A percentile compares a stretch with the other conserved stretches of the same genome.
Conservation (phyloP, 2,329 filamentous ascomycete genomes). For the Fusarium sterilihyphosum region DNA sequence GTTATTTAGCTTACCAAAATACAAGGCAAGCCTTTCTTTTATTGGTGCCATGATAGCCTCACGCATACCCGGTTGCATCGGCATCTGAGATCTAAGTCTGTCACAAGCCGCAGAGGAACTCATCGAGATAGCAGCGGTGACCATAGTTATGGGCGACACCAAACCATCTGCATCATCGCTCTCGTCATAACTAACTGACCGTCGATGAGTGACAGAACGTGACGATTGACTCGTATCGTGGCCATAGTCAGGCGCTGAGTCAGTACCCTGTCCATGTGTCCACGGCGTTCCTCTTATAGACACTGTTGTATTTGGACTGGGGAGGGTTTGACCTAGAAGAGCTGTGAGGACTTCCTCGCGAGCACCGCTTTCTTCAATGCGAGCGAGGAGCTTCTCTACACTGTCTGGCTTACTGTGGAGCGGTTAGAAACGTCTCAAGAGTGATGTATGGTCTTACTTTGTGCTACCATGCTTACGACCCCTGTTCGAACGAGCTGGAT, state of each 20-base stretch:
- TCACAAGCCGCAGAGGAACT: conserved; percentile 10
- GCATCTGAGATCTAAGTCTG: conserved; percentile 9
- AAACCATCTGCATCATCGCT: not conserved
- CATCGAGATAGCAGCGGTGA: not conserved
- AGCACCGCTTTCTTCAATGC: conserved; percentile 18
- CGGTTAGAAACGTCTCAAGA: not conserved
- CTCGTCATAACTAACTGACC: not conserved
- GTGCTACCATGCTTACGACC: conserved; percentile 20
- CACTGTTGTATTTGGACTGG: conserved; percentile 10
- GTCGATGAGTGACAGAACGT: not conserved
- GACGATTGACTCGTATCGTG: not conserved
- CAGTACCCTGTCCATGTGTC: not conserved
- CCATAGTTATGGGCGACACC: not conserved
- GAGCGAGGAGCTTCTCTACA: conserved; percentile 7
- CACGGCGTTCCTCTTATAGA: conserved; percentile 1
- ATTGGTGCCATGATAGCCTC: conserved; percentile 18
- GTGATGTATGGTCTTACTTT: not conserved
- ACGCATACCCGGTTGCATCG: conserved; percentile 8
- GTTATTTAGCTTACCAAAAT: not conserved
- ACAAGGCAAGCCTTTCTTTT: conserved; percentile 5
- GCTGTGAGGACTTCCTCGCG: conserved; percentile 3
- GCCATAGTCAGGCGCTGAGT: not conserved
- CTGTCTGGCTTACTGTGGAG: not conserved
- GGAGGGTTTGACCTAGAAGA: not conserved
- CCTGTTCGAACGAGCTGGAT: conserved; percentile 9